Evolutionary conservation across 2,329 filamentous ascomycete species (phyloP), one percentile per base, ranked within the genome.

Genomic region (Aspergillus texensis): DNA sequence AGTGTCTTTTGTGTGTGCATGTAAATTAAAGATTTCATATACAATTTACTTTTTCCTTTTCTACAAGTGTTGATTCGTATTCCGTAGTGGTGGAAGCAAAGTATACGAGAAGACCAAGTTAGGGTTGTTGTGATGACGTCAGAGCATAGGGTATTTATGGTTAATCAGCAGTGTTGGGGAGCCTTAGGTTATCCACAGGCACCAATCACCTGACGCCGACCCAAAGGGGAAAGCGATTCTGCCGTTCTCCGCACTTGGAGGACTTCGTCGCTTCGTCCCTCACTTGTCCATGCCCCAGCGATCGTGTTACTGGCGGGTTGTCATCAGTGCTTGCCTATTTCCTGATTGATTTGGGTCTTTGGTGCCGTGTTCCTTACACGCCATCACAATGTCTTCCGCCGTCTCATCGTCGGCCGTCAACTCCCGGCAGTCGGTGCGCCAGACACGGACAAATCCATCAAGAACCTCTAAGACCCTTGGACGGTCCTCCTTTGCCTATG

Each of bases 381-480:
- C 53, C 28, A 45, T 48, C 60, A 55, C 50, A 43, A 67, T 67
- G 65, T 62, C 64, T 69, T 75, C 73, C 56, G 68, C 70, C 62
- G 69, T 73, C 57, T 65, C 71, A 32, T 70, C 74, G 54, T 71
- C 72, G 46, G 64, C 65, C 57, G 54, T 70, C 50, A 70, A 69
- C 60, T 66, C 72, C 57, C 77, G 77, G 52, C 76, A 78, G 64
- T 74, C 75, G n/a, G 69, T 72, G 65, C 80, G 81, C 60, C 80
- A 82, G 69, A 83, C 81, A 61, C 80, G 82, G 46, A 83, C 79
- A 54, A 83, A 83, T 66, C 81, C 82, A 39, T 78, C 78, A n/a
- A 77, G 81, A 67, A 80, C 75, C n/a, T 82, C 81, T 26, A 82
- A 80, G 65, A 80, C 78, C n/a, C 68, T 71, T 19, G 77, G 76